Conservation (phyloP, 2,329 filamentous ascomycete genomes). For the Apiospora marii region DNA sequence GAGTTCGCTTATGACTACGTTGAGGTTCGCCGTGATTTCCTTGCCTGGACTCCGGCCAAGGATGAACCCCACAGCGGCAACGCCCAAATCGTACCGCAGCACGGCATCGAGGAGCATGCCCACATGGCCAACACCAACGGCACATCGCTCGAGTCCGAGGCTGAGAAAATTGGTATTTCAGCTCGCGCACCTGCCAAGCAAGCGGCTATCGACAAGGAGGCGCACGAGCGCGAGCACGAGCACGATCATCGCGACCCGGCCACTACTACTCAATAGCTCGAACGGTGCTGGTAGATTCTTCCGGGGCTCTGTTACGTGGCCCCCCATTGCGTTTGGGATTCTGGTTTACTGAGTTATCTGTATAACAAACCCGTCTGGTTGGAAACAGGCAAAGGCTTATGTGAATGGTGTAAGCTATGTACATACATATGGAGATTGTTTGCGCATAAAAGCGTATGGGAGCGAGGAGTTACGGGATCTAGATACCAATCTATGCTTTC, state of each 20-base stretch:
- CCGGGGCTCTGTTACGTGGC: neutral
- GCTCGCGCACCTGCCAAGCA: conserved; percentile 38
- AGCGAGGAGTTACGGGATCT: conserved; percentile 19
- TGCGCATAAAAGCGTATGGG: conserved; percentile 8
- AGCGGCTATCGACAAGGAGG: conserved; percentile 31
- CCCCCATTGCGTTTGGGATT: neutral
- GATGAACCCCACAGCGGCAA: conserved; percentile 67
- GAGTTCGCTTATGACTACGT: conserved; percentile 93
- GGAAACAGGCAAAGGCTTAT: neutral
- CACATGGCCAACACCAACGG: conserved; percentile 68
- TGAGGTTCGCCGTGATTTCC: conserved; percentile 86
- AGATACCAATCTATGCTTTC: conserved; percentile 21
- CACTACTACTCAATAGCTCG: neutral
- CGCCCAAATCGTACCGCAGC: conserved; percentile 68
- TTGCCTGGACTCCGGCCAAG: conserved; percentile 84
- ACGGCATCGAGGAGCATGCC: conserved; percentile 76
- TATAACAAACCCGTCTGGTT: neutral
- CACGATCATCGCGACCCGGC: conserved; percentile 2
- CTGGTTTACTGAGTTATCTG: neutral
- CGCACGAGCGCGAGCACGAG: conserved; percentile 10
- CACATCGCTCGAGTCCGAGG: conserved; percentile 49
- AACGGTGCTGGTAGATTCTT: neutral
- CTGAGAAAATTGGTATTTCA: conserved; percentile 42
- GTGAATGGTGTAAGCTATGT: neutral
- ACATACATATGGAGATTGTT: neutral